Evolutionary conservation across 2,329 filamentous ascomycete species (phyloP).

Genomic region (Cercospora sojina): DNA sequence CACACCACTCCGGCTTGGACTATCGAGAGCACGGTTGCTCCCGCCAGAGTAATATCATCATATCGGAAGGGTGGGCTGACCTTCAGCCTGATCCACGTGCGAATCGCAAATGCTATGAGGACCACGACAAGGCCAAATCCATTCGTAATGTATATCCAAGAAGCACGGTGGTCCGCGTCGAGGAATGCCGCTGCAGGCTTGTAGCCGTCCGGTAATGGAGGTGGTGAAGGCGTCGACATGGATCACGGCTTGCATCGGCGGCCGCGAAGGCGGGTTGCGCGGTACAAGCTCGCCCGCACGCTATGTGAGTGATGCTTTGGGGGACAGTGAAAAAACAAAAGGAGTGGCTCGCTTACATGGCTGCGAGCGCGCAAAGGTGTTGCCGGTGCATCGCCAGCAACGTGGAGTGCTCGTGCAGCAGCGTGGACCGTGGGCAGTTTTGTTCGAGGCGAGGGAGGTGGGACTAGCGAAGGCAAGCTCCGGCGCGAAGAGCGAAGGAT

Average conservation of each 20-base stretch:
- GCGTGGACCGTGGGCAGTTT: neutral
- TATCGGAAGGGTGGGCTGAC: slow-evolving; percentile 32
- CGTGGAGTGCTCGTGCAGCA: slow-evolving; percentile 1
- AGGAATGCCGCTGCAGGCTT: slow-evolving; percentile 15
- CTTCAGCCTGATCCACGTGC: slow-evolving; percentile 42
- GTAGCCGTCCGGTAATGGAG: slow-evolving; percentile 17
- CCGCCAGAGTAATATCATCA: slow-evolving; percentile 41
- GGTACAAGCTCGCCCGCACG: neutral
- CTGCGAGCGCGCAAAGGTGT: neutral
- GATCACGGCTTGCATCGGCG: neutral
- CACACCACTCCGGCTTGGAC: slow-evolving; percentile 44
- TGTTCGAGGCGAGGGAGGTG: neutral
- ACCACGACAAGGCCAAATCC: slow-evolving; percentile 42
- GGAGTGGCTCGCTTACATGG: neutral
- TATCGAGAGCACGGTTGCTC: slow-evolving; percentile 39
- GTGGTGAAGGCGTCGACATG: slow-evolving; percentile 7
- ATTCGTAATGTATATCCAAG: slow-evolving; percentile 44
- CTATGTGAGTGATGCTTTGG: neutral
- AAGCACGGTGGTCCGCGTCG: slow-evolving; percentile 39
- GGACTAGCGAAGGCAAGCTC: neutral
- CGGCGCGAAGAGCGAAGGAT: neutral
- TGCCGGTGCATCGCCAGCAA: neutral
- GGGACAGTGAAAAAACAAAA: neutral
- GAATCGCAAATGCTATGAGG: slow-evolving; percentile 42
- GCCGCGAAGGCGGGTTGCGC: neutral